These are phyloP conservation scores for Linnemannia schmuckeri DNA, from an alignment of 192 early-diverging fungal species.

Conservation along the genomic window DNA sequence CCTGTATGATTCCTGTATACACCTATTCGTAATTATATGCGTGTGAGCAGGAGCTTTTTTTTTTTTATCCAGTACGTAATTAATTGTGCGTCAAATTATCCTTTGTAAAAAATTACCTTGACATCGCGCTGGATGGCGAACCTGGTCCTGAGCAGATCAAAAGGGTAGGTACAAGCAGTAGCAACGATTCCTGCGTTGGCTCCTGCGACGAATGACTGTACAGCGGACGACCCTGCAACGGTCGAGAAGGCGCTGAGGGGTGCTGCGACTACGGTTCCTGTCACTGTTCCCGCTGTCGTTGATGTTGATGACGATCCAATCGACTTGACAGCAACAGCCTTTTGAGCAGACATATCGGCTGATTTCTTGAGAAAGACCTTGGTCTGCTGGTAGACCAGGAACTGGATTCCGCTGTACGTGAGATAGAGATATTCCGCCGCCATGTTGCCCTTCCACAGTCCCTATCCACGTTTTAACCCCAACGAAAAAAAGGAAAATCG, in stretches of 20 bases:
- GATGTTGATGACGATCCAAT: background rate
- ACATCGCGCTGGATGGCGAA: constrained; percentile 86
- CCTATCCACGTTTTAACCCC: constrained; percentile 52
- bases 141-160: constrained; percentile 94
- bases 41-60: background rate
- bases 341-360: constrained; percentile 25
- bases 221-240: constrained; percentile 35
- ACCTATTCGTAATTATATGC: constrained; percentile 45
- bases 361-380: constrained; percentile 56
- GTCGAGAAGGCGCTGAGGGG: constrained; percentile 29
- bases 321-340: background rate
- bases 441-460: constrained; percentile 94
- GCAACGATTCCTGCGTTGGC: constrained; percentile 82
- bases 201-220: constrained; percentile 79
- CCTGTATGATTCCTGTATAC: constrained; percentile 75
- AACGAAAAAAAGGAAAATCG: background rate
- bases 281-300: background rate
- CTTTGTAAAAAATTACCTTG: constrained; percentile 36
- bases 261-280: background rate
- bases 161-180: constrained; percentile 89
- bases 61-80: background rate
- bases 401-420: constrained; percentile 90
- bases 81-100: background rate
- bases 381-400: constrained; percentile 79
- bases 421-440: constrained; percentile 95